Percentiles rank a stretch among this genome's conserved stretches.
Evolutionary conservation across 768 basidiomycete genomes (phyloP).

Genomic region (Lactarius pseudohatsudake): DNA sequence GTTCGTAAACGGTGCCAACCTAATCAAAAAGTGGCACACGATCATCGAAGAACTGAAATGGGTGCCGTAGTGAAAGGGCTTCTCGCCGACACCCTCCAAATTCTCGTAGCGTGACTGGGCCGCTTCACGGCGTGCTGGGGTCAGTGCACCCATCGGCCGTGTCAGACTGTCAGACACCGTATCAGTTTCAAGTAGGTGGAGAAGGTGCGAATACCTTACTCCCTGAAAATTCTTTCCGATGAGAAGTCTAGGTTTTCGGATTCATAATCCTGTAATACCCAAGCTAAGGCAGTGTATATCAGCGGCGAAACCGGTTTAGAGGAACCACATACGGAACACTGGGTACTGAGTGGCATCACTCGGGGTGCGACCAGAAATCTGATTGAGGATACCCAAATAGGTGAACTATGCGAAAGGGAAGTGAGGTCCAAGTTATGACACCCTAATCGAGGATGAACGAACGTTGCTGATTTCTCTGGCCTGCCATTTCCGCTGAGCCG

Average conservation of each 20-base stretch:
- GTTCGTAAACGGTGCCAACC: conserved; percentile 85
- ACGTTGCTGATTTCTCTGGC: conserved; percentile 91
- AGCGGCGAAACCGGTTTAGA: background rate
- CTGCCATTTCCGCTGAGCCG: conserved; percentile 84
- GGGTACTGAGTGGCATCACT: conserved; percentile 96
- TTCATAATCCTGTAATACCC: conserved; percentile 85
- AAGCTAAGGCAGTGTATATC: conserved; percentile 50
- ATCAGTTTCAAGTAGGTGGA: background rate
- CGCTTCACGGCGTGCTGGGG: conserved; percentile 67
- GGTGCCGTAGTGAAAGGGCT: conserved; percentile 91
- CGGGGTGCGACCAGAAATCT: conserved; percentile 89
- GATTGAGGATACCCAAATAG: conserved; percentile 86
- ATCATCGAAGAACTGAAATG: conserved; percentile 98
- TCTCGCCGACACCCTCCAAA: conserved; percentile 76
- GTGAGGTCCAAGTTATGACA: conserved; percentile 9
- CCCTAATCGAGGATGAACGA: conserved; percentile 30
- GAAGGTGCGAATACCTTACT: conserved; percentile 49
- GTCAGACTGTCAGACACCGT: conserved; percentile 47
- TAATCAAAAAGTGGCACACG: conserved; percentile 90
- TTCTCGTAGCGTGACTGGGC: conserved; percentile 74
- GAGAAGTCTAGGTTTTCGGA: conserved; percentile 67
- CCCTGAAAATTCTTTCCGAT: conserved; percentile 62
- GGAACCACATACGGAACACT: conserved; percentile 65
- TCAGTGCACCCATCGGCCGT: conserved; percentile 90
- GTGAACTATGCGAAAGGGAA: conserved; percentile 59